Conservation (phyloP, 2,329 filamentous ascomycete genomes). For the Pseudogymnoascus verrucosus region DNA sequence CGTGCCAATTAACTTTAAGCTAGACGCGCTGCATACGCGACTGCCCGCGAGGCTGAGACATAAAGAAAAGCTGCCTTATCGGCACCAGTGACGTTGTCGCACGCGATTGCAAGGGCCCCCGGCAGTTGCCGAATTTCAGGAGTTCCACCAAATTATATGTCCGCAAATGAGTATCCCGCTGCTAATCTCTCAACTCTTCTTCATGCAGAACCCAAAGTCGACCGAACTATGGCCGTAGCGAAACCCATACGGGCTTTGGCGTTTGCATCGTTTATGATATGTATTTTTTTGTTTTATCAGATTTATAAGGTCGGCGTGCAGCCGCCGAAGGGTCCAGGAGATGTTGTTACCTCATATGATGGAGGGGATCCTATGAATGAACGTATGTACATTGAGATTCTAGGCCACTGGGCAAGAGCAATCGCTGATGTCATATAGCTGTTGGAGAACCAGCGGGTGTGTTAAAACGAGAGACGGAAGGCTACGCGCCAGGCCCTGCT, state of each 20-base stretch:
- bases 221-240: constrained; percentile 67
- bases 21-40: constrained; percentile 10
- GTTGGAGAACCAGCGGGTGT: constrained; percentile 76
- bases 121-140: constrained; percentile 11
- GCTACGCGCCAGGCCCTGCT: constrained; percentile 68
- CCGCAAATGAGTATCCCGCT: not conserved
- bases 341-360: constrained; percentile 48
- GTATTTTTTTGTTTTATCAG: constrained; percentile 72
- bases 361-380: constrained; percentile 80
- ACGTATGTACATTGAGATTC: constrained; percentile 47
- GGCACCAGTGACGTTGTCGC: constrained; percentile 6
- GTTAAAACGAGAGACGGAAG: constrained; percentile 63
- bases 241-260: constrained; percentile 75
- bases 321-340: constrained; percentile 32
- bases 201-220: constrained; percentile 20
- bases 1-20: constrained; percentile 7
- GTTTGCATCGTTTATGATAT: constrained; percentile 61
- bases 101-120: constrained; percentile 4
- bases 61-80: constrained; percentile 5
- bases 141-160: not conserved
- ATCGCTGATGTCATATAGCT: constrained; percentile 39
- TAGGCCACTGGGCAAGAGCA: not conserved
- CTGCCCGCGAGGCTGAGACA: constrained; percentile 1
- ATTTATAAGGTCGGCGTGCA: constrained; percentile 52
- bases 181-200: not conserved